Conservation (phyloP, 2,329 filamentous ascomycete genomes). For the Microsporum canis region DNA sequence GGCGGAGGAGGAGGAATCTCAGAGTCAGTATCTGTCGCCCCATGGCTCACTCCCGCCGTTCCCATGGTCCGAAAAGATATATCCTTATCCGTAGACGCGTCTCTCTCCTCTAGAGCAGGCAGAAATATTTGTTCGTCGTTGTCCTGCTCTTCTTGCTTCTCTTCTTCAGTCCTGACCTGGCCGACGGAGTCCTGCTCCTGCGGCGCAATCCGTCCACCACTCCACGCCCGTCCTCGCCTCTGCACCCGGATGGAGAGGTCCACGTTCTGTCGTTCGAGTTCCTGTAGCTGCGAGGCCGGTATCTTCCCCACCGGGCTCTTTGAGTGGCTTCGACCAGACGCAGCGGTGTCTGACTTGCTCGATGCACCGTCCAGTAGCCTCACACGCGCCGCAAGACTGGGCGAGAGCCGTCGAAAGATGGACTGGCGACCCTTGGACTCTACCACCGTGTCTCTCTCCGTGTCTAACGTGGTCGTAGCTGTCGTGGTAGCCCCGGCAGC, state of each 20-base stretch:
- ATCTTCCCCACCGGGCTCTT: conserved; percentile 29
- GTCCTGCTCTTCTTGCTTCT: not conserved
- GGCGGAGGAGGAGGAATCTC: conserved; percentile 25
- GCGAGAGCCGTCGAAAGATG: conserved; percentile 33
- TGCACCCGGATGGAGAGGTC: conserved; percentile 30
- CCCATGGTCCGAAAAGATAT: conserved; percentile 7
- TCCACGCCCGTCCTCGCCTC: conserved; percentile 30
- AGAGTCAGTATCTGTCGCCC: conserved; percentile 25
- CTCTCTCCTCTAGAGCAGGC: conserved; percentile 8
- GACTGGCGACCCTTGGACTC: conserved; percentile 20
- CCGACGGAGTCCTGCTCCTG: conserved; percentile 12
- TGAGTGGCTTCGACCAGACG: conserved; percentile 17
- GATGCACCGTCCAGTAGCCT: conserved; percentile 31
- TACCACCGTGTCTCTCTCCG: not conserved
- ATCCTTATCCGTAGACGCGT: conserved; percentile 1
- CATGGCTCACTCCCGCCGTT: conserved; percentile 13
- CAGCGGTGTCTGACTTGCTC: conserved; percentile 11
- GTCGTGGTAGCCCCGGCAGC: not conserved
- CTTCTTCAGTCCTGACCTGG: no score
- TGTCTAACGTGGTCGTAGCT: not conserved
- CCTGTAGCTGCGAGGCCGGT: conserved; percentile 31
- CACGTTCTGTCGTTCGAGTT: conserved; percentile 30
- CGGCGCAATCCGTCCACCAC: conserved; percentile 10
- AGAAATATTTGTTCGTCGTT: conserved; percentile 5
- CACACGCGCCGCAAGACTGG: conserved; percentile 33